phyloP scores from a whole-genome alignment of 805 yeast genomes.

The Phaffomyces thermotolerans region DNA sequence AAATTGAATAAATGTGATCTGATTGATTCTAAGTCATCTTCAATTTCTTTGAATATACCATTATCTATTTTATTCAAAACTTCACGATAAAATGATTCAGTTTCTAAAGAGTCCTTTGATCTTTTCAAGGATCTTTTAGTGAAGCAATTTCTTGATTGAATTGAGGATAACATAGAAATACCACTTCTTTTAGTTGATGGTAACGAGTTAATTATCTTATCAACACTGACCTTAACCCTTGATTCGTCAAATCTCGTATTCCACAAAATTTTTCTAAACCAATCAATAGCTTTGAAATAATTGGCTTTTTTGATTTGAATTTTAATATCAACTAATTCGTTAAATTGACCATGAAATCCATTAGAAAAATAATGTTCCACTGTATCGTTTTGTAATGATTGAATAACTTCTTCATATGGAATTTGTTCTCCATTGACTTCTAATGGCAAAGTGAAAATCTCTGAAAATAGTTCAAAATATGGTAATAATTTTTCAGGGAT shows the following conservation, averaged over 20 bases:
- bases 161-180: constrained; percentile 53
- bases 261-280: constrained; percentile 65
- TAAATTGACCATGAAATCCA: constrained; percentile 53
- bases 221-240: constrained; percentile 54
- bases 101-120: constrained; percentile 56
- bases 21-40: constrained; percentile 43
- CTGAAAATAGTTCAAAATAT: constrained; percentile 57
- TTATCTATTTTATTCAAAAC: constrained; percentile 43
- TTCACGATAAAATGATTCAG: constrained; percentile 50
- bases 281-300: constrained; percentile 62
- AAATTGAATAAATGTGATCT: constrained; percentile 45
- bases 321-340: constrained; percentile 57
- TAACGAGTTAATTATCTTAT: constrained; percentile 33
- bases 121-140: constrained; percentile 56
- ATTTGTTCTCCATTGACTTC: constrained; percentile 49
- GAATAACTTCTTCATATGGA: constrained; percentile 71
- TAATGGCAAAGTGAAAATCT: constrained; percentile 69
- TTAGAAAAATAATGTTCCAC: constrained; percentile 48
- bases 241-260: constrained; percentile 64
- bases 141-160: constrained; percentile 46
- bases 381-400: constrained; percentile 66
- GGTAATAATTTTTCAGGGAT: constrained; percentile 50
- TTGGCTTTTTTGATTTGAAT: constrained; percentile 55
- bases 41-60: constrained; percentile 44
- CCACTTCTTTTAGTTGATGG: constrained; percentile 37